phyloP scores from a whole-genome alignment of 805 yeast species.

The Pichia scutulata region DNA sequence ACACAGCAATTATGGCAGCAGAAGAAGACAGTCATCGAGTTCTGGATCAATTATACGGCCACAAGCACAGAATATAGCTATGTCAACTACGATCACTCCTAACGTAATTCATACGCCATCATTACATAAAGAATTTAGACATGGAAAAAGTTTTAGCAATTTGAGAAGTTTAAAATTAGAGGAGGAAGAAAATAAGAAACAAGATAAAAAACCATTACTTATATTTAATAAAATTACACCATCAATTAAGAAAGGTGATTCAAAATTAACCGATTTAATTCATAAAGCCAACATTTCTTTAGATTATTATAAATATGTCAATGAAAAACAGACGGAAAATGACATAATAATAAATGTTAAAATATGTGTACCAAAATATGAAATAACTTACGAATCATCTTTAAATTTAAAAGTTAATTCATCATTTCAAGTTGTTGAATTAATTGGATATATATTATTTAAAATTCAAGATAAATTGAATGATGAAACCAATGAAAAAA shows the following conservation, averaged over 20 bases:
- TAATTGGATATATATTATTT: slow-evolving; percentile 47
- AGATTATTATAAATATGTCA: slow-evolving; percentile 28
- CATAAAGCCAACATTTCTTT: slow-evolving; percentile 38
- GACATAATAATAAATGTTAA: slow-evolving; percentile 14
- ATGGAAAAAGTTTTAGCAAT: slow-evolving; percentile 3
- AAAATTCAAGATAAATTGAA: slow-evolving; percentile 12
- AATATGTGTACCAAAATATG: slow-evolving; percentile 15
- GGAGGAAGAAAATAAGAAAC: not conserved
- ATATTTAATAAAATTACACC: not conserved
- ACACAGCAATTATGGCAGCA: not conserved
- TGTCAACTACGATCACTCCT: not conserved
- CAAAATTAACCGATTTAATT: slow-evolving; percentile 36
- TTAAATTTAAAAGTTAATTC: slow-evolving; percentile 24
- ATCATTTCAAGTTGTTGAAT: slow-evolving; percentile 41
- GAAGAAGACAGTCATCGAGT: not conserved
- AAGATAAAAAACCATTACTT: not conserved
- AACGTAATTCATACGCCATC: not conserved
- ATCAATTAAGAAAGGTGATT: not conserved
- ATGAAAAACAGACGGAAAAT: slow-evolving; percentile 6
- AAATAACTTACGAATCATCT: slow-evolving; percentile 6
- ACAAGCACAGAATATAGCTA: not conserved
- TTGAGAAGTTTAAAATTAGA: not conserved
- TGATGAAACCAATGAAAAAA: slow-evolving; percentile 15
- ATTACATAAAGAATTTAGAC: not conserved
- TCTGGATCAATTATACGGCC: not conserved